Conservation (phyloP, 345 rosid genomes). For the Euphorbia tirucalli region DNA sequence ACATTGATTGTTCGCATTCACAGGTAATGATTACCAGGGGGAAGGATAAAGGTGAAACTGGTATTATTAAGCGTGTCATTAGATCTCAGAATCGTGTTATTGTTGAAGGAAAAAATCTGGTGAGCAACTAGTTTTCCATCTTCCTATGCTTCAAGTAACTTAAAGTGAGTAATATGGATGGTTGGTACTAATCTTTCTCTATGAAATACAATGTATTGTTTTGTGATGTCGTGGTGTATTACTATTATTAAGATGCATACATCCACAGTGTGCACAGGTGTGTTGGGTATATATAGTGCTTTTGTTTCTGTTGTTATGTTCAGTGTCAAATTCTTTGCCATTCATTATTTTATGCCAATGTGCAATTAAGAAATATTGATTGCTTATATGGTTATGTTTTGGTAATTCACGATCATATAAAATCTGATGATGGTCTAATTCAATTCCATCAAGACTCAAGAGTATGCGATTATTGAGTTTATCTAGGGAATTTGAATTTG, state of each 20-base stretch:
- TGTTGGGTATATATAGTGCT: background rate
- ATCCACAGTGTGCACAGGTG: background rate
- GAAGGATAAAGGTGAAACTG: conserved; percentile 85
- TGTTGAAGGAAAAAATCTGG: conserved; percentile 90
- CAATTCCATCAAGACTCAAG: background rate
- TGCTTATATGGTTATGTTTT: background rate
- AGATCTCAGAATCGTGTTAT: conserved; percentile 87
- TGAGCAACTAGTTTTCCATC: conserved; percentile 21
- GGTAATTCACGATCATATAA: background rate
- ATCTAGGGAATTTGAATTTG: background rate
- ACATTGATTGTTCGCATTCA: background rate
- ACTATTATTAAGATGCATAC: background rate
- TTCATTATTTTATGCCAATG: background rate
- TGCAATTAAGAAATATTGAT: background rate
- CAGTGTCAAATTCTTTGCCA: background rate
- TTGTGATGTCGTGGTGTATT: background rate
- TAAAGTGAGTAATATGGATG: background rate
- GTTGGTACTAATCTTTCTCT: background rate
- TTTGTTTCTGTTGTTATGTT: background rate
- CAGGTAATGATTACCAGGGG: conserved; percentile 88
- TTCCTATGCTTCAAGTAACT: background rate
- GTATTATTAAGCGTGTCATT: conserved; percentile 65
- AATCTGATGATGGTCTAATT: background rate
- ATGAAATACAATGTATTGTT: background rate
- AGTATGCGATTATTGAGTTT: background rate